Conservation (phyloP, 2,329 filamentous ascomycete species). For the Talaromyces funiculosus region DNA sequence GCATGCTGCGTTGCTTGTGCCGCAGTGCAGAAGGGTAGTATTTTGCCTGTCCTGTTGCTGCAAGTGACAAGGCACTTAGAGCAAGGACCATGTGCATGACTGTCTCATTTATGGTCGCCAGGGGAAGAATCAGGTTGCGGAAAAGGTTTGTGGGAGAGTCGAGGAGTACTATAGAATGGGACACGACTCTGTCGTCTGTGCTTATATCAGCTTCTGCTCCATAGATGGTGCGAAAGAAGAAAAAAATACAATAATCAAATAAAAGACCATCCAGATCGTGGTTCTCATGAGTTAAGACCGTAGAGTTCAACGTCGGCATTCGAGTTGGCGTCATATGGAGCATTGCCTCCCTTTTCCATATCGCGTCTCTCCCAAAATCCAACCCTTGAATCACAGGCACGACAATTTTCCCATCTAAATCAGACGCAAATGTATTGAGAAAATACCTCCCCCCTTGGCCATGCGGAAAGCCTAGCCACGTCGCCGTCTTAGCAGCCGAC, state of each 20-base stretch:
- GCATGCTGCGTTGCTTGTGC: slow-evolving; percentile 16
- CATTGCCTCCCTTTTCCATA: neutral
- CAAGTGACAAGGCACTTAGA: slow-evolving; percentile 13
- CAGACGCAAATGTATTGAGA: slow-evolving; percentile 12
- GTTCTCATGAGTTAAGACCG: neutral
- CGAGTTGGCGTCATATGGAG: slow-evolving; percentile 1
- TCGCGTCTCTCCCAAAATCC: neutral
- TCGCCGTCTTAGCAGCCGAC: slow-evolving; percentile 6
- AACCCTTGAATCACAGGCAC: slow-evolving; percentile 10
- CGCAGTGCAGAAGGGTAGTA: slow-evolving; percentile 12
- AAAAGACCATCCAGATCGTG: slow-evolving; percentile 1
- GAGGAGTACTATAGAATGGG: slow-evolving; percentile 14
- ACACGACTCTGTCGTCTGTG: slow-evolving; percentile 13
- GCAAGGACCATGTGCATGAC: slow-evolving; percentile 16
- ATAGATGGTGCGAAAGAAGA: neutral
- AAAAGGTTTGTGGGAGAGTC: slow-evolving; percentile 14
- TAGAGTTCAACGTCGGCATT: slow-evolving; percentile 4
- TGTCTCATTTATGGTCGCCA: slow-evolving; percentile 8
- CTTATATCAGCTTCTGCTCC: neutral
- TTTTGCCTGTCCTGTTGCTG: slow-evolving; percentile 5
- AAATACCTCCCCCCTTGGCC: slow-evolving; percentile 12
- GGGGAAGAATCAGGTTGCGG: slow-evolving; percentile 14
- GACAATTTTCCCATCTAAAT: slow-evolving; percentile 9
- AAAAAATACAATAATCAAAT: slow-evolving; percentile 12
- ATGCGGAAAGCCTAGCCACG: slow-evolving; percentile 7